Evolutionary conservation across 1,139 yeast genomes (phyloP).

Genomic region (Wickerhamomyces sp.): DNA sequence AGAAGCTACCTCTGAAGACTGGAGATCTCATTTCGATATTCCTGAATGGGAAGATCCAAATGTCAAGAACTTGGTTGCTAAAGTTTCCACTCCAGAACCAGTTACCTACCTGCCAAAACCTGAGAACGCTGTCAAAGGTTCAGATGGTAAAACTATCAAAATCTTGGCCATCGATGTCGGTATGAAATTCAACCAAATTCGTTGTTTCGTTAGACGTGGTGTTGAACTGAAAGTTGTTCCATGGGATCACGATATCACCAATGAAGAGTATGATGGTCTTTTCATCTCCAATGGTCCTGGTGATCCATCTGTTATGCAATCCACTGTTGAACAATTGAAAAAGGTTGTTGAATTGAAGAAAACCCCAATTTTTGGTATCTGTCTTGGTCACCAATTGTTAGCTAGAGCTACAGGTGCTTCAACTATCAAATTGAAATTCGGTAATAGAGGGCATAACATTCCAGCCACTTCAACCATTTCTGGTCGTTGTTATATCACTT

Average conservation of each 20-base stretch:
- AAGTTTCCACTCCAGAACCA: slow-evolving; percentile 78
- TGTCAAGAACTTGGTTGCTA: slow-evolving; percentile 82
- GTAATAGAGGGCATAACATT: slow-evolving; percentile 99
- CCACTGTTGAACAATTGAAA: slow-evolving; percentile 55
- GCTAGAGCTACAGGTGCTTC: slow-evolving; percentile 96
- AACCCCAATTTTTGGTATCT: slow-evolving; percentile 91
- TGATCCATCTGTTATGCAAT: slow-evolving; percentile 85
- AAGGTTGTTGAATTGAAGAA: slow-evolving; percentile 56
- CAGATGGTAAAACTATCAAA: slow-evolving; percentile 73
- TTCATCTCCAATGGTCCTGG: slow-evolving; percentile 99
- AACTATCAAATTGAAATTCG: slow-evolving; percentile 88
- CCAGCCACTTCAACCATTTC: slow-evolving; percentile 93
- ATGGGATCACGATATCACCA: slow-evolving; percentile 82
- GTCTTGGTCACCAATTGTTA: slow-evolving; percentile 96
- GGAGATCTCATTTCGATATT: slow-evolving; percentile 62
- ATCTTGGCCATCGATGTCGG: slow-evolving; percentile 95
- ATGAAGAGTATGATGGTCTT: slow-evolving; percentile 85
- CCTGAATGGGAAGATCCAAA: slow-evolving; percentile 96
- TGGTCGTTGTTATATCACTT: slow-evolving; percentile 97
- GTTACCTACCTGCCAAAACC: slow-evolving; percentile 62
- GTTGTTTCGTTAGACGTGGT: slow-evolving; percentile 95
- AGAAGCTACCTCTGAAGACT: slow-evolving; percentile 38
- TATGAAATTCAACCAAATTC: slow-evolving; percentile 95
- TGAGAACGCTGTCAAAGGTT: slow-evolving; percentile 48
- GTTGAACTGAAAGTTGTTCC: slow-evolving; percentile 96